Conservation (phyloP, 2,329 filamentous ascomycete genomes). For the Fusarium subglutinans region DNA sequence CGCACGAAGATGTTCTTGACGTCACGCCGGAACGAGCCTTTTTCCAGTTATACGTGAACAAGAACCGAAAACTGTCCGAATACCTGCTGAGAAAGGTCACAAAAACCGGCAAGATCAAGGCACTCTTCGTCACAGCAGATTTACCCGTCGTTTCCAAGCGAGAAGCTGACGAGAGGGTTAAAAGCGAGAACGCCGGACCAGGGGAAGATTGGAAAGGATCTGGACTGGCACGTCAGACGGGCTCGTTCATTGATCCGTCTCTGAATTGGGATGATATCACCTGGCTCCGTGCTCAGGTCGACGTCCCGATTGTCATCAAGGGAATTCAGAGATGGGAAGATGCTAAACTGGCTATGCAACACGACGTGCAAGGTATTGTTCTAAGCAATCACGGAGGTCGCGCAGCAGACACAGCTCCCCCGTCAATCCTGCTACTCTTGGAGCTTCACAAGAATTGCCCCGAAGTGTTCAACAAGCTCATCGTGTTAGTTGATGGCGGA, state of each 20-base stretch:
- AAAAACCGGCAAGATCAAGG: constrained; percentile 55
- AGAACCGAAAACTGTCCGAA: constrained; percentile 61
- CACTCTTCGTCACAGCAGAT: constrained; percentile 68
- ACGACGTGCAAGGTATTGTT: constrained; percentile 73
- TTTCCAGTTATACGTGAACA: constrained; percentile 72
- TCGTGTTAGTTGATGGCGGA: background rate
- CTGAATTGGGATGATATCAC: constrained; percentile 71
- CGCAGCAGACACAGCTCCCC: constrained; percentile 53
- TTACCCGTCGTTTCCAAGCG: constrained; percentile 66
- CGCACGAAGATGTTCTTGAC: constrained; percentile 61
- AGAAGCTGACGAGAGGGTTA: constrained; percentile 56
- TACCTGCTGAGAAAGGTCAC: constrained; percentile 58
- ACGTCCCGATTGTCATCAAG: constrained; percentile 71
- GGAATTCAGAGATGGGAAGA: constrained; percentile 74
- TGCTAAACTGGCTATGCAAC: constrained; percentile 66
- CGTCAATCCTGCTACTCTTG: background rate
- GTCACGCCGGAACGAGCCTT: constrained; percentile 46
- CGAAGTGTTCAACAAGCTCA: background rate
- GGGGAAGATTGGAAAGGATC: constrained; percentile 64
- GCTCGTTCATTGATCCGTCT: constrained; percentile 64
- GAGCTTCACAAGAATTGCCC: background rate
- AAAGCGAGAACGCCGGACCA: constrained; percentile 52
- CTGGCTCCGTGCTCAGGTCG: constrained; percentile 63
- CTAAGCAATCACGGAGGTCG: constrained; percentile 77
- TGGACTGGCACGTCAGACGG: constrained; percentile 64